Conservation (phyloP, 352 stramenopile species). For the Saprolegnia parasitica region DNA sequence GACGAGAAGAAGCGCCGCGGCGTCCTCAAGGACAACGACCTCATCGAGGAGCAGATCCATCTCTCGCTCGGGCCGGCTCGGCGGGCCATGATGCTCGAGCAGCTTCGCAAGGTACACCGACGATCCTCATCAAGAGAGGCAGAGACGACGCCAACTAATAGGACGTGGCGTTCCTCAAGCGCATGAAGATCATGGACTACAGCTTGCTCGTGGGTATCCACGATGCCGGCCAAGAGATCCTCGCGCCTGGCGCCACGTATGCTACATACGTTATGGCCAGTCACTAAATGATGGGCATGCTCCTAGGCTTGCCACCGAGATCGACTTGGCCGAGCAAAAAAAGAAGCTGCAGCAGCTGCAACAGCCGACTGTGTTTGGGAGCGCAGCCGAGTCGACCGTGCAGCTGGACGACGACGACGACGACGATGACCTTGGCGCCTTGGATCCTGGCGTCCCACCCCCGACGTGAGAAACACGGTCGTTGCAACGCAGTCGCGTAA, state of each 20-base stretch:
- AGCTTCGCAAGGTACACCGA: conserved; percentile 55
- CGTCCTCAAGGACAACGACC: conserved; percentile 89
- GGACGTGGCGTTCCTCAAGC: conserved; percentile 87
- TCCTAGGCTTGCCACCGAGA: neutral
- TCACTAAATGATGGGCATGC: no score
- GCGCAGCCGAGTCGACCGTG: neutral
- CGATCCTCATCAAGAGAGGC: no score
- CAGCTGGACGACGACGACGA: neutral
- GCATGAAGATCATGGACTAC: conserved; percentile 95
- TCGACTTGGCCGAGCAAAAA: conserved; percentile 3
- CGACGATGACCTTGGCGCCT: neutral
- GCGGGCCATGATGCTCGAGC: conserved; percentile 72
- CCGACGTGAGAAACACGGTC: neutral
- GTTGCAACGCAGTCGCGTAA: neutral
- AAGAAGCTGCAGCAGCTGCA: conserved; percentile 20
- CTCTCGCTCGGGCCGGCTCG: conserved; percentile 78
- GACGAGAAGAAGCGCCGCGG: conserved; percentile 54
- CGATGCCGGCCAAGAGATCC: conserved; percentile 58
- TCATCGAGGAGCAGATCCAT: conserved; percentile 79
- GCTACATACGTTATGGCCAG: no score
- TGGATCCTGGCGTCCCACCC: neutral
- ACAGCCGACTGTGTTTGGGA: neutral
- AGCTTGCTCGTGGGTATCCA: conserved; percentile 90
- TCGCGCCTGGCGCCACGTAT: conserved; percentile 31
- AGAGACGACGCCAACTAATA: no score